These are phyloP conservation scores for Trypanosoma melophagium DNA, from an alignment of 208 protist genomes.

Conservation along the genomic window DNA sequence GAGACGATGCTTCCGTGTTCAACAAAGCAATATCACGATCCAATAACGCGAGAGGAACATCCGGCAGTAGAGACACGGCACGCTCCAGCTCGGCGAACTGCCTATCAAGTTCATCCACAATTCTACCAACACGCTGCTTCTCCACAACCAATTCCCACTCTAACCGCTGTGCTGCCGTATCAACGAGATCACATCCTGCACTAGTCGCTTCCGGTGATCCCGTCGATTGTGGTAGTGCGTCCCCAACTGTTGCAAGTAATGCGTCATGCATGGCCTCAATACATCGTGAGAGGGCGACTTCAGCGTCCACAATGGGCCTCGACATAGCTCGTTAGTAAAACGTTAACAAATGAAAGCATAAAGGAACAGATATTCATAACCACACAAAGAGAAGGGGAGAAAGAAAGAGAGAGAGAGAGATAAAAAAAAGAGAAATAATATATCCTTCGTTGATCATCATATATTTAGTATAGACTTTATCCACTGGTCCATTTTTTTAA, in stretches of 20 bases:
- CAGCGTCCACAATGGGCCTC: slow-evolving; percentile 56
- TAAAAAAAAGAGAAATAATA: no score
- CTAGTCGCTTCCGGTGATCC: slow-evolving; percentile 20
- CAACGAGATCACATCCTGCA: slow-evolving; percentile 14
- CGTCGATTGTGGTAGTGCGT: slow-evolving; percentile 69
- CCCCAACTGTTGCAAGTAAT: slow-evolving; percentile 43
- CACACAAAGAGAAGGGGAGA: slow-evolving; percentile 17
- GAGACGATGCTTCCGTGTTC: slow-evolving; percentile 44
- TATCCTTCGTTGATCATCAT: background rate
- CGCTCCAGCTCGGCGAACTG: slow-evolving; percentile 43
- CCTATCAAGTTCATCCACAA: slow-evolving; percentile 31
- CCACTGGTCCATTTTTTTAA: no score
- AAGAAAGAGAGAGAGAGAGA: slow-evolving; percentile 19
- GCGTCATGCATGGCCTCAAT: slow-evolving; percentile 56
- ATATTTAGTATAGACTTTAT: background rate
- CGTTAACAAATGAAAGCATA: background rate
- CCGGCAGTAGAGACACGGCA: slow-evolving; percentile 48
- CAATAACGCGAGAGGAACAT: slow-evolving; percentile 55
- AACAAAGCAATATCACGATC: slow-evolving; percentile 64
- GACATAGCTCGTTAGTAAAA: slow-evolving; percentile 46
- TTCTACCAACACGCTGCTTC: slow-evolving; percentile 39
- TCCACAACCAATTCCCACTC: slow-evolving; percentile 68
- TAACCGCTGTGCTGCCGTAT: slow-evolving; percentile 47
- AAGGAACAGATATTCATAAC: background rate
- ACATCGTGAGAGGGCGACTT: slow-evolving; percentile 54